Conservation (phyloP, 805 yeast species). For the Hanseniaspora vineae region DNA sequence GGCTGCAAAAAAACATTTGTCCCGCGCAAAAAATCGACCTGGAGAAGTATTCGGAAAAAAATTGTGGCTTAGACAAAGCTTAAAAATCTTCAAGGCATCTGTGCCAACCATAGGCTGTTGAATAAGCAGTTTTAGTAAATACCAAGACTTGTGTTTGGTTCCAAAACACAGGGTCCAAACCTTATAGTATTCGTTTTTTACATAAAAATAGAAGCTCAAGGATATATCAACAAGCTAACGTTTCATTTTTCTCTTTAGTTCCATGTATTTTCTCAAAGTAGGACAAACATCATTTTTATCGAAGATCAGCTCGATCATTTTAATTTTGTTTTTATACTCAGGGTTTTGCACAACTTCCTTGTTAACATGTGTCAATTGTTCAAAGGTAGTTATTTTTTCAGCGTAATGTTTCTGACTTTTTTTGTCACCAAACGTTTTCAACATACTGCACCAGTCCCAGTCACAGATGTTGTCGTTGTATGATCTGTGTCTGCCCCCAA, state of each 20-base stretch:
- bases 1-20: too few relatives aligned
- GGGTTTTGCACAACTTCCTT: conserved; percentile 22
- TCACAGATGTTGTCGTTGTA: conserved; percentile 73
- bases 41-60: too few relatives aligned
- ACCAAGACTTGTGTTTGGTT: too few relatives aligned
- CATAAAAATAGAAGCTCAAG: too few relatives aligned
- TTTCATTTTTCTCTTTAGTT: not conserved
- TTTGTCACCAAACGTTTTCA: conserved; percentile 51
- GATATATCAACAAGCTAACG: too few relatives aligned
- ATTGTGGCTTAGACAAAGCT: too few relatives aligned
- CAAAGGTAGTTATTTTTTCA: conserved; percentile 24
- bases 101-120: too few relatives aligned
- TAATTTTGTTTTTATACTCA: conserved; percentile 25
- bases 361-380: conserved; percentile 28
- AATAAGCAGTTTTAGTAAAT: too few relatives aligned
- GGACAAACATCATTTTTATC: conserved; percentile 53
- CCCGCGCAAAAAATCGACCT: too few relatives aligned
- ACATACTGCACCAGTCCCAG: conserved; percentile 71
- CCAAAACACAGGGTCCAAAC: too few relatives aligned
- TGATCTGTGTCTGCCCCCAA: conserved; percentile 60
- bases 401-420: conserved; percentile 22
- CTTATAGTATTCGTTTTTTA: too few relatives aligned
- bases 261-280: conserved; percentile 30
- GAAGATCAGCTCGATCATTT: conserved; percentile 47
- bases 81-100: too few relatives aligned